Evolutionary conservation across 495 filamentous ascomycete genomes (phyloP).

Genomic region (Aspergillus leporis): DNA sequence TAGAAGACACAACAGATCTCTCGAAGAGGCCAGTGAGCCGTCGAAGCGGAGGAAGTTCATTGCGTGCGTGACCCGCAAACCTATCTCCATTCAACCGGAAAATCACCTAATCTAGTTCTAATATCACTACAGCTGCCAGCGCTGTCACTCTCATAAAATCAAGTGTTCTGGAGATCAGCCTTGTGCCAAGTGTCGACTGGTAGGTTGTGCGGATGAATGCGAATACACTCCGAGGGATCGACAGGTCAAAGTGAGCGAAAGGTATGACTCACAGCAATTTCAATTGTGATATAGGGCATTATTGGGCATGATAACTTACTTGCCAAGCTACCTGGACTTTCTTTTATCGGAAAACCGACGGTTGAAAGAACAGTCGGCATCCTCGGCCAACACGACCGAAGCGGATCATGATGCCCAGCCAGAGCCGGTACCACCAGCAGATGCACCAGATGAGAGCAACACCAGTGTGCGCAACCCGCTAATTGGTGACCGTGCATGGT

Average conservation of each 20-base stretch:
- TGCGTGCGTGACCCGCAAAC: conserved; percentile 27
- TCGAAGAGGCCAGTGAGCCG: conserved; percentile 13
- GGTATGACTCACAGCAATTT: conserved; percentile 23
- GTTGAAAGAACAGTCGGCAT: conserved; percentile 37
- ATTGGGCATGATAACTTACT: conserved; percentile 1
- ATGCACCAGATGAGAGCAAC: conserved; percentile 30
- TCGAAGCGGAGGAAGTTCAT: conserved; percentile 40
- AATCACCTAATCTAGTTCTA: not conserved
- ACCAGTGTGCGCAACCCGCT: conserved; percentile 41
- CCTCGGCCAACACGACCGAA: conserved; percentile 35
- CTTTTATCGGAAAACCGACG: conserved; percentile 40
- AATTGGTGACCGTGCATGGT: conserved; percentile 47
- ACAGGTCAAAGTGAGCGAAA: conserved; percentile 48
- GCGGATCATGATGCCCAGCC: conserved; percentile 19
- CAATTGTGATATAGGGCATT: not conserved
- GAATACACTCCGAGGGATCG: conserved; percentile 41
- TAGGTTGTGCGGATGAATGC: conserved; percentile 42
- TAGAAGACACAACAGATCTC: conserved; percentile 9
- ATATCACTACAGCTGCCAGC: conserved; percentile 34
- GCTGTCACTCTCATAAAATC: conserved; percentile 49
- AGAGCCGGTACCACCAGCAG: conserved; percentile 23
- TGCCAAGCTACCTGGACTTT: conserved; percentile 36
- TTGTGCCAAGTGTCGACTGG: conserved; percentile 39
- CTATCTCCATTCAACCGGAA: not conserved
- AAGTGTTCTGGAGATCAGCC: conserved; percentile 47